A percentile compares a stretch with the other conserved stretches of the same genome.
These are phyloP conservation scores for Ascochyta koolunga DNA, from an alignment of 2,329 filamentous ascomycete species.

Conservation along the genomic window DNA sequence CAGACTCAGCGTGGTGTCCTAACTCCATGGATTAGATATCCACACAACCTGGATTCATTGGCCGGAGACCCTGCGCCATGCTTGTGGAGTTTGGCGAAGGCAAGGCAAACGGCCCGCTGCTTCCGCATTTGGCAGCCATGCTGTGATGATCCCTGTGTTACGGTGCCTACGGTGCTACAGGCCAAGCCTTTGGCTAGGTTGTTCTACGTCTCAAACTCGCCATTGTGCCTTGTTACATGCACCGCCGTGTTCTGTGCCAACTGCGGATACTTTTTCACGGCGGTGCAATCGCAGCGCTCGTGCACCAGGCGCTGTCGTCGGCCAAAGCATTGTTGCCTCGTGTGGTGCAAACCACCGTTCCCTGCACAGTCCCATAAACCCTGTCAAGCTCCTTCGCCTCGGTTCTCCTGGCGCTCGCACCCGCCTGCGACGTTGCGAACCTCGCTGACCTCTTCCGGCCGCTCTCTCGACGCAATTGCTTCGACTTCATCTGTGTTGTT, in stretches of 20 bases:
- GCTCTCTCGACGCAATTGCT: slow-evolving; percentile 28
- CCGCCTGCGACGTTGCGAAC: slow-evolving; percentile 25
- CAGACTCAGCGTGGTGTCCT: slow-evolving; percentile 14
- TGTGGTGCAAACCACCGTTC: slow-evolving; percentile 22
- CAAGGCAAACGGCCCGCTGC: slow-evolving; percentile 17
- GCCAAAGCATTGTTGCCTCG: slow-evolving; percentile 7
- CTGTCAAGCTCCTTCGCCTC: slow-evolving; percentile 32
- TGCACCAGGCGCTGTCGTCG: slow-evolving; percentile 2
- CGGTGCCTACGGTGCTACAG: slow-evolving; percentile 7
- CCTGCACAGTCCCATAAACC: slow-evolving; percentile 24
- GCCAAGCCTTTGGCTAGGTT: slow-evolving; percentile 3
- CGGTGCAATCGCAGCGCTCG: slow-evolving; percentile 2
- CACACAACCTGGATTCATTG: slow-evolving; percentile 4
- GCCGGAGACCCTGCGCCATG: slow-evolving; percentile 11
- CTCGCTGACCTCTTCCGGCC: slow-evolving; percentile 17
- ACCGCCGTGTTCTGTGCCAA: neutral
- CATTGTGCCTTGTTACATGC: slow-evolving; percentile 1
- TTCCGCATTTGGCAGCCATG: slow-evolving; percentile 19
- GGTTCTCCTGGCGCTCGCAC: slow-evolving; percentile 40
- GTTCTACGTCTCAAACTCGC: slow-evolving; percentile 5
- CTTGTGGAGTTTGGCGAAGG: slow-evolving; percentile 16
- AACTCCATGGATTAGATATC: slow-evolving; percentile 10
- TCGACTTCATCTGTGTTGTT: slow-evolving; percentile 13
- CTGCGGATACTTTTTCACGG: slow-evolving; percentile 2
- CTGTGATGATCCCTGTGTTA: slow-evolving; percentile 6